Conservation (phyloP, 129 eudicot genomes). For the Flaveria robusta region DNA sequence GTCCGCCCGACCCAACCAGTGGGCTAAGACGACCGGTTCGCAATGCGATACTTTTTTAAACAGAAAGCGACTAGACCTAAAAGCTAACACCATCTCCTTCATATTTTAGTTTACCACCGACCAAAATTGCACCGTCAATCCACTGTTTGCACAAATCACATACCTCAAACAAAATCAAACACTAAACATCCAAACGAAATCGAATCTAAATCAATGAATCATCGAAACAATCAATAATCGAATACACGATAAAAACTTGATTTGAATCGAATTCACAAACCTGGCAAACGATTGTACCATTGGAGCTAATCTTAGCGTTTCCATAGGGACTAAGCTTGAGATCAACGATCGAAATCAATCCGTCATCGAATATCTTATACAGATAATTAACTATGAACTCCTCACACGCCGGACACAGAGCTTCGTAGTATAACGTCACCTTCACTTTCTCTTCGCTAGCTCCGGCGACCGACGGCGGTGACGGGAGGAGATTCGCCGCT, state of each 20-base stretch:
- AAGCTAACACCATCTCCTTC: no score
- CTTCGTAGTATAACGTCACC: constrained; percentile 62
- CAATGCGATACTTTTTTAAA: no score
- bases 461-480: background rate
- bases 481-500: background rate
- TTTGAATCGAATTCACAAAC: constrained; percentile 36
- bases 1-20: no score
- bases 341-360: constrained; percentile 45
- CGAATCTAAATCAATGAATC: background rate
- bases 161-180: constrained; percentile 7
- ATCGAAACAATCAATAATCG: background rate
- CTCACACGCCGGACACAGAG: constrained; percentile 64
- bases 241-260: no score
- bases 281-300: constrained; percentile 71
- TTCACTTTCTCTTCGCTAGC: constrained; percentile 42
- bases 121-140: no score
- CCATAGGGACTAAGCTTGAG: constrained; percentile 78
- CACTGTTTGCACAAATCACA: background rate
- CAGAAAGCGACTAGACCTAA: no score
- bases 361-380: constrained; percentile 52
- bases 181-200: background rate
- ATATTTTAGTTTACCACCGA: no score
- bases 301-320: constrained; percentile 52
- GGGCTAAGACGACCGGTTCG: no score
- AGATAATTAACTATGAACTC: constrained; percentile 54